These are phyloP conservation scores for Aspergillus bertholletiae DNA, from an alignment of 495 filamentous ascomycete species.

Conservation along the genomic window DNA sequence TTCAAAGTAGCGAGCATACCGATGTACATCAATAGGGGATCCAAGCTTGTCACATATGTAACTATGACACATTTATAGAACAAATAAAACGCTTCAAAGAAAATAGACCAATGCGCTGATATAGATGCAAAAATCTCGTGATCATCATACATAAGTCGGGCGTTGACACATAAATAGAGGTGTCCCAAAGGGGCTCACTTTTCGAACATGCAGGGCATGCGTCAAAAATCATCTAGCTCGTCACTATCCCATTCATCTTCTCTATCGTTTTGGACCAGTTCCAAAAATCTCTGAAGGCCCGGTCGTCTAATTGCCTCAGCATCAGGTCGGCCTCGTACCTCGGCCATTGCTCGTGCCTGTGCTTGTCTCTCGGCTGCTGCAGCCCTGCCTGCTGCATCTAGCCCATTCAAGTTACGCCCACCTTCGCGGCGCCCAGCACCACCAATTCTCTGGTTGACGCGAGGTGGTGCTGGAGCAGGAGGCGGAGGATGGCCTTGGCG, in stretches of 20 bases:
- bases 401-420: slow-evolving; percentile 22
- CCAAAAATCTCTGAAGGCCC: slow-evolving; percentile 52
- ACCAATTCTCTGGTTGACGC: slow-evolving; percentile 21
- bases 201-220: background rate
- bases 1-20: too few relatives aligned
- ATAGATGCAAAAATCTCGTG: background rate
- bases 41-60: background rate
- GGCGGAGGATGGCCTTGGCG: slow-evolving; percentile 34
- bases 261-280: slow-evolving; percentile 52
- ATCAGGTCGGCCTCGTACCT: slow-evolving; percentile 31
- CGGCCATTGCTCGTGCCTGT: slow-evolving; percentile 43
- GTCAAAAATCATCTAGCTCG: slow-evolving; percentile 46
- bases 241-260: slow-evolving; percentile 66
- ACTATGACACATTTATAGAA: background rate
- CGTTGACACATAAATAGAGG: background rate
- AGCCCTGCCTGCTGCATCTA: slow-evolving; percentile 38
- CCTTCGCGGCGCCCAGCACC: slow-evolving; percentile 21
- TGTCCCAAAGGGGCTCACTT: background rate
- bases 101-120: background rate
- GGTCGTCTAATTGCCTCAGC: slow-evolving; percentile 15
- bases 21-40: background rate
- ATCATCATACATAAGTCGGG: background rate
- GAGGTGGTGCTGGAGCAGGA: slow-evolving; percentile 40
- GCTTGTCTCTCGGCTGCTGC: slow-evolving; percentile 42
- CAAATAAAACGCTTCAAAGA: background rate